Conservation (phyloP, 768 basidiomycete genomes). For the Leccinum obscurum region DNA sequence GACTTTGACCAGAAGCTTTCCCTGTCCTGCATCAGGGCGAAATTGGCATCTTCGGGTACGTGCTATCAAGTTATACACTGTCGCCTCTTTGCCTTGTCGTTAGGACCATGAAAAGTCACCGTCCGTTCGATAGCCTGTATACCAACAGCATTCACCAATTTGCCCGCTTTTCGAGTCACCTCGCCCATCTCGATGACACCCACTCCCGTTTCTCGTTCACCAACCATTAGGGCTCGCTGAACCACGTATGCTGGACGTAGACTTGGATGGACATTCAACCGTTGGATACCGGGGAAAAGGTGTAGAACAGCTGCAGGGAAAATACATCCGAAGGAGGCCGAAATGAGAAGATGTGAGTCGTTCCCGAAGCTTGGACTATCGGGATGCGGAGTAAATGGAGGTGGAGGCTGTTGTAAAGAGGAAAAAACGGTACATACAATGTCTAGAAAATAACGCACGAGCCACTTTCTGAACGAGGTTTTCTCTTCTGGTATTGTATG, state of each 20-base stretch:
- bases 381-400: constrained; percentile 29
- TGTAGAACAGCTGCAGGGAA: constrained; percentile 61
- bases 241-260: constrained; percentile 83
- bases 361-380: constrained; percentile 22
- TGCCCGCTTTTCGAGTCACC: constrained; percentile 49
- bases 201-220: constrained; percentile 71
- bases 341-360: constrained; percentile 63
- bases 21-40: constrained; percentile 57
- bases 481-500: constrained; percentile 61
- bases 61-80: constrained; percentile 37
- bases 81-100: constrained; percentile 1
- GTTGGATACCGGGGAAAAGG: constrained; percentile 55
- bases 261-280: constrained; percentile 90
- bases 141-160: constrained; percentile 67
- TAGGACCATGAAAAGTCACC: constrained; percentile 40
- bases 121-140: constrained; percentile 57
- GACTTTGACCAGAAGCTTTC: constrained; percentile 67
- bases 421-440: constrained; percentile 8
- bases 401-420: constrained; percentile 42
- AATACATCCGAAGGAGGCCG: constrained; percentile 91
- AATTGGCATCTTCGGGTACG: constrained; percentile 52
- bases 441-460: constrained; percentile 39
- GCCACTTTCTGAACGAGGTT: constrained; percentile 62
- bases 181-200: constrained; percentile 78
- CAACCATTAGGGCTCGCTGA: constrained; percentile 75